phyloP scores from a whole-genome alignment of 2,329 filamentous ascomycete genomes.

The Neurospora crassa region DNA sequence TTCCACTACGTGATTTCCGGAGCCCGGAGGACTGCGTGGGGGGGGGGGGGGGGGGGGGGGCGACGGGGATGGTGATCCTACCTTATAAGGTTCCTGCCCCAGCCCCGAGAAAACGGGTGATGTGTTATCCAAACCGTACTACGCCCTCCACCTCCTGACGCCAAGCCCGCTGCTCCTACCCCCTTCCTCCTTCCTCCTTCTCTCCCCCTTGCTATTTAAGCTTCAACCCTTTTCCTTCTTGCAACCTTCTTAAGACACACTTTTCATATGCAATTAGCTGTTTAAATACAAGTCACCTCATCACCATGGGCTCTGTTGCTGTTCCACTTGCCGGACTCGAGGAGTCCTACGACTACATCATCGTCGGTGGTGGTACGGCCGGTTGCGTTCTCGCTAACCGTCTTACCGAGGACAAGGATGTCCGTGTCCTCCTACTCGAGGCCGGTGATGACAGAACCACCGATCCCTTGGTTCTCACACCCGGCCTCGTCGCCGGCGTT shows the following conservation, averaged over 20 bases:
- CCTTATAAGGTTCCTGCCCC: not conserved
- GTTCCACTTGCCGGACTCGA: constrained; percentile 4
- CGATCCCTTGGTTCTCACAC: constrained; percentile 28
- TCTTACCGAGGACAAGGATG: constrained; percentile 27
- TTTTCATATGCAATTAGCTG: not conserved
- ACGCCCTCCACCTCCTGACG: not conserved
- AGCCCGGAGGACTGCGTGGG: not conserved
- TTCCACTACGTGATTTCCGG: not conserved
- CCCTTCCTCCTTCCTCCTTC: not conserved
- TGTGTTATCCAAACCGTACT: not conserved
- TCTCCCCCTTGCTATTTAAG: not conserved
- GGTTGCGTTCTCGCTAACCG: constrained; percentile 37
- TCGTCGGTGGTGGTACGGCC: constrained; percentile 41
- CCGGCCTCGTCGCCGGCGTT: constrained; percentile 24
- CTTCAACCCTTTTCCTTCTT: not conserved
- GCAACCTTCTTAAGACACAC: not conserved
- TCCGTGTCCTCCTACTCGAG: constrained; percentile 30
- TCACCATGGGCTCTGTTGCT: constrained; percentile 7
- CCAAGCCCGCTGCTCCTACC: not conserved
- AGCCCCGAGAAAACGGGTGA: not conserved
- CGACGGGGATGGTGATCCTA: not conserved
- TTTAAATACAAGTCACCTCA: not conserved
- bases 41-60: not conserved
- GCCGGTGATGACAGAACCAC: constrained; percentile 25
- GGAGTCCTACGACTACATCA: constrained; percentile 33